These are phyloP conservation scores for Alternaria sp. DNA, from an alignment of 2,329 filamentous ascomycete genomes.

Conservation along the genomic window DNA sequence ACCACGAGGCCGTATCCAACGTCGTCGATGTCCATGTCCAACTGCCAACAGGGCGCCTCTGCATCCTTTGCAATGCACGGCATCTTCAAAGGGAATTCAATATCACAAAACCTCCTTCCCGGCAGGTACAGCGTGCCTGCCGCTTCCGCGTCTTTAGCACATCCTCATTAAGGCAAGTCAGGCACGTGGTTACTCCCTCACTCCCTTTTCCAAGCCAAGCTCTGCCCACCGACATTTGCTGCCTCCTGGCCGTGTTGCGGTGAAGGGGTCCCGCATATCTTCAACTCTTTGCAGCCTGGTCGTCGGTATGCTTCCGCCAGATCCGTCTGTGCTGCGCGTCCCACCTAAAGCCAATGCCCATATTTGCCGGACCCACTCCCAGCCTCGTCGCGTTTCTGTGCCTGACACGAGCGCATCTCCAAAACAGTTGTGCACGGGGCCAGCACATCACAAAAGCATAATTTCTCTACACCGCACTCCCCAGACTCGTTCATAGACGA, in stretches of 20 bases:
- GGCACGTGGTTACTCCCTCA: not conserved
- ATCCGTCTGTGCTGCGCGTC: conserved; percentile 44
- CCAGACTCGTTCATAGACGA: not conserved
- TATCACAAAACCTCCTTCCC: not conserved
- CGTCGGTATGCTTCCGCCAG: conserved; percentile 37
- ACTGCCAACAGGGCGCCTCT: not conserved
- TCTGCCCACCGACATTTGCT: conserved; percentile 13
- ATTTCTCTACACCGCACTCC: not conserved
- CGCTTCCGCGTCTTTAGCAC: not conserved
- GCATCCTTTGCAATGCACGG: not conserved
- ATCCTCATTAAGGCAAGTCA: not conserved
- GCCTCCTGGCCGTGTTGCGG: conserved; percentile 4
- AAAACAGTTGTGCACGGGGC: conserved; percentile 11
- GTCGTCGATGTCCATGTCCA: conserved; percentile 19
- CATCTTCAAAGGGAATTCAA: not conserved
- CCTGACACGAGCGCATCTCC: conserved; percentile 16
- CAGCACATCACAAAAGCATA: conserved; percentile 10
- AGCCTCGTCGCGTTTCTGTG: conserved; percentile 36
- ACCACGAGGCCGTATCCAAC: conserved; percentile 22
- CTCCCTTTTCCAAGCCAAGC: not conserved
- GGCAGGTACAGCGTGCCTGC: not conserved
- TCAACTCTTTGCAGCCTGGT: conserved; percentile 10
- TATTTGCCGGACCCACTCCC: conserved; percentile 35
- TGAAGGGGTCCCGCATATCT: conserved; percentile 10
- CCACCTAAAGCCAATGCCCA: conserved; percentile 27